A percentile compares a stretch with the other conserved stretches of the same genome.
Conservation (phyloP, 1,284 basidiomycete genomes). For the Boletus semigastroideus region DNA sequence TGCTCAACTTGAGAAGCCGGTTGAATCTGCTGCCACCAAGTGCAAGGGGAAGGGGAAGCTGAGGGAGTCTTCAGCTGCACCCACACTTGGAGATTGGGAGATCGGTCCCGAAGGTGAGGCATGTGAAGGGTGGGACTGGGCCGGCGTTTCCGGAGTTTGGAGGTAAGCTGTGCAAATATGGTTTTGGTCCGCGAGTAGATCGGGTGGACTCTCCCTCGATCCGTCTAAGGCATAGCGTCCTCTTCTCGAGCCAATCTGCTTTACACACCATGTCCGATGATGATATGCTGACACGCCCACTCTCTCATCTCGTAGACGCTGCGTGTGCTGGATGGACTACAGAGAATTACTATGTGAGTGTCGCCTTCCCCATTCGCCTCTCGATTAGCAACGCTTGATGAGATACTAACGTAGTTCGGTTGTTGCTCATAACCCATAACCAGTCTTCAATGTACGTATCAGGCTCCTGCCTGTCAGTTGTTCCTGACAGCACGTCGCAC, state of each 20-base stretch:
- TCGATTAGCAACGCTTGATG: background rate
- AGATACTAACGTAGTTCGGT: slow-evolving; percentile 4
- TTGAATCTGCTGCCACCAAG: background rate
- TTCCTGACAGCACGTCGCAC: background rate
- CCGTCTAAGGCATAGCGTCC: background rate
- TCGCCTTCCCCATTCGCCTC: background rate
- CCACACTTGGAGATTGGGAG: slow-evolving; percentile 9
- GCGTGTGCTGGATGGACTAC: slow-evolving; percentile 61
- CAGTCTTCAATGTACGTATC: slow-evolving; percentile 25
- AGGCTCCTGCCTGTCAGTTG: background rate
- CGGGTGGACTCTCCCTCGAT: no score
- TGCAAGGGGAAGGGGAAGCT: slow-evolving; percentile 19
- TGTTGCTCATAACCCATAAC: background rate
- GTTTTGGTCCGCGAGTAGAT: background rate
- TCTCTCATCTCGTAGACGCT: slow-evolving; percentile 38
- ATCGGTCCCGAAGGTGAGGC: slow-evolving; percentile 21
- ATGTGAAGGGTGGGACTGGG: slow-evolving; percentile 56
- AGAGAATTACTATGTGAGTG: slow-evolving; percentile 49
- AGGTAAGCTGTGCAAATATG: slow-evolving; percentile 37
- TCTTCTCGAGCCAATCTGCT: background rate
- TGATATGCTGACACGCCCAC: no score
- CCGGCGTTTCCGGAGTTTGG: slow-evolving; percentile 55
- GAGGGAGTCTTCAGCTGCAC: background rate
- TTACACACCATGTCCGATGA: background rate
- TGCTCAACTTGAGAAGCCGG: slow-evolving; percentile 13